Base-by-base conservation (phyloP, 2,329 filamentous ascomycete species). In the Akanthomyces muscarius region DNA sequence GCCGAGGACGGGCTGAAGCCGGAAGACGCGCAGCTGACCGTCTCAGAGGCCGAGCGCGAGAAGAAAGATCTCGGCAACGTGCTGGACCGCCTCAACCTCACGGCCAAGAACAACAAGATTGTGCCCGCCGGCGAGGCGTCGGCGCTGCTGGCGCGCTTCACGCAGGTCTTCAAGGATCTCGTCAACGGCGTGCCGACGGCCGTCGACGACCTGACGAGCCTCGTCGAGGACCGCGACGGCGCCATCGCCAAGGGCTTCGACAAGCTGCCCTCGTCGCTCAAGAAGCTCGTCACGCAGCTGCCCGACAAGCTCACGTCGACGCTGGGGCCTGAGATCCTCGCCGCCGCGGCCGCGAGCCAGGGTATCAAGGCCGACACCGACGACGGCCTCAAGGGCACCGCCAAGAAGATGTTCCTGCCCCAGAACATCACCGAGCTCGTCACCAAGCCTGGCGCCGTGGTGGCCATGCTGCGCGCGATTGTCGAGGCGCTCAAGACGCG, bases 171-270 rank as follows among this genome's bases (percentile, higher is more conserved):
- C 71, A 95, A 94, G 73, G 95, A 99, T 73, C 84, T 97, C 18
- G 86, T 95, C 70, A 93, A 92, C 72, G 95, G 95, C 65, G 95
- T 92, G 1, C 95, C 95, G 3, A 97, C 94, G 0, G 95, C 95
- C 3, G 97, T 96, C 75, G 84, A 89, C 71, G 95, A 99, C 73
- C 87, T 99, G n/a, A 86, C 80, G 3, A 70, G 72, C 16, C 81
- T 89, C 25, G 75, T 89, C 50, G 83, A 87, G 64, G 84, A 88
- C 71, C 81, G 81, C 65, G 84, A 88, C 70, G 82, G 83, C 64
- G 77, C 81, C n/a, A 78, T 89, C n/a, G 78, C 80, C 47, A 80
- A 80, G 63, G 81, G 81, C 64, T 89, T 84, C 70, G 85, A 87
- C 63, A 82, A 87, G 66, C 83, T 98, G 51, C 94, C 94, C 0